Percentiles rank a stretch among this genome's conserved stretches.
phyloP scores from a whole-genome alignment of 225 moss, liverwort and hornwort genomes.

The Marchantia polymorpha region DNA sequence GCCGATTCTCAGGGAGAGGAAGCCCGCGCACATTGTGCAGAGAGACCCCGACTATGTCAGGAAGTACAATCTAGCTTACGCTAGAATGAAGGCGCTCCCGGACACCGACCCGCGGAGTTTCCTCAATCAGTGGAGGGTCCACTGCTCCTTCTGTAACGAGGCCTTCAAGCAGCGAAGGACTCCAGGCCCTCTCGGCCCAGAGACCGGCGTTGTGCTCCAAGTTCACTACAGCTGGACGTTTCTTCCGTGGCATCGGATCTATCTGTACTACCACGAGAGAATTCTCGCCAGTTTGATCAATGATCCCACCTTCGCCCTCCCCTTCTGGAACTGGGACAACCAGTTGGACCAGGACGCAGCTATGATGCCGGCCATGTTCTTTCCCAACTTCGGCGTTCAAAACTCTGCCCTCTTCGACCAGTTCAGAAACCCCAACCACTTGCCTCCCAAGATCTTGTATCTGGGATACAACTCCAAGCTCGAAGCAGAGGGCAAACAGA shows the following conservation, averaged over 20 bases:
- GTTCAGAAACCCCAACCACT: slow-evolving; percentile 29
- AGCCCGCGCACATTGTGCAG: slow-evolving; percentile 20
- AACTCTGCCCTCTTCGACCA: slow-evolving; percentile 31
- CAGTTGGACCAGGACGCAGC: background rate
- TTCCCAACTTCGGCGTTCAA: slow-evolving; percentile 18
- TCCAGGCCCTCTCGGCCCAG: no score
- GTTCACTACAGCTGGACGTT: no score
- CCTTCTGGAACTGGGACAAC: slow-evolving; percentile 34
- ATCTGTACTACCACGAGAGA: no score
- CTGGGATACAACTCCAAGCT: slow-evolving; percentile 23
- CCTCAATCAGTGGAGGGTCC: no score
- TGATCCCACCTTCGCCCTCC: no score
- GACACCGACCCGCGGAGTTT: no score
- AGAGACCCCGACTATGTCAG: slow-evolving; percentile 29
- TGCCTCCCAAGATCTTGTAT: slow-evolving; percentile 30
- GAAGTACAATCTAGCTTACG: slow-evolving; percentile 45
- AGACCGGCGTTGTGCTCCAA: no score
- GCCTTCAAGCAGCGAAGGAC: no score
- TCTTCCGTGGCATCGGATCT: no score
- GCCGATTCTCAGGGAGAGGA: slow-evolving; percentile 24
- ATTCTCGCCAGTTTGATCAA: no score
- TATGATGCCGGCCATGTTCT: slow-evolving; percentile 7
- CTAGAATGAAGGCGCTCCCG: slow-evolving; percentile 30
- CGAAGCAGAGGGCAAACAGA: slow-evolving; percentile 6
- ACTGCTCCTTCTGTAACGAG: no score